These are phyloP conservation scores for Amesomyces nigricolor DNA, from an alignment of 2,329 filamentous ascomycete species.

Conservation along the genomic window DNA sequence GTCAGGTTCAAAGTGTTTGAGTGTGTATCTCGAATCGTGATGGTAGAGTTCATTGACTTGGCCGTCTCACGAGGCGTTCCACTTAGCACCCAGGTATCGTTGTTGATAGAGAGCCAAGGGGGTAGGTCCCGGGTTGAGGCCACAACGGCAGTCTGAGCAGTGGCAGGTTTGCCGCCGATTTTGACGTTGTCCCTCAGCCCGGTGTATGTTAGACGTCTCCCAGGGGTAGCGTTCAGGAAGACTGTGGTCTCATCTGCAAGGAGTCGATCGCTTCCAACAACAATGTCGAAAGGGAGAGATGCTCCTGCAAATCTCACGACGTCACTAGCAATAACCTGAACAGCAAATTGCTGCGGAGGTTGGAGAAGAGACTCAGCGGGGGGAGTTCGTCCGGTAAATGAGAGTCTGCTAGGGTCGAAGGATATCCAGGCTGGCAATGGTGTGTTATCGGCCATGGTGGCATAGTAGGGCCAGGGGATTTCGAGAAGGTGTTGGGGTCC, in stretches of 20 bases:
- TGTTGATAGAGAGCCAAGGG: constrained; percentile 64
- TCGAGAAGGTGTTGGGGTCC: constrained; percentile 57
- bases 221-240: constrained; percentile 51
- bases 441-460: constrained; percentile 69
- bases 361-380: constrained; percentile 56
- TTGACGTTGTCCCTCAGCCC: constrained; percentile 47
- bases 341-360: constrained; percentile 64
- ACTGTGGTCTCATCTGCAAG: constrained; percentile 55
- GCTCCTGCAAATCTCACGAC: constrained; percentile 69
- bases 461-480: constrained; percentile 59
- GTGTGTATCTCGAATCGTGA: constrained; percentile 55
- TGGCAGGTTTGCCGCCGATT: constrained; percentile 51
- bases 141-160: constrained; percentile 44
- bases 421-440: constrained; percentile 78
- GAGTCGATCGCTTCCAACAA: constrained; percentile 66
- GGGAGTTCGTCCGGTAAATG: constrained; percentile 68
- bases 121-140: constrained; percentile 52
- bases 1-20: constrained; percentile 54
- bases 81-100: constrained; percentile 52
- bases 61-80: constrained; percentile 59
- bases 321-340: constrained; percentile 73
- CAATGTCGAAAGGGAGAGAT: constrained; percentile 61
- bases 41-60: constrained; percentile 55
- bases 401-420: constrained; percentile 61
- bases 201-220: constrained; percentile 46